These are phyloP conservation scores for Ilex paraguariensis DNA, from an alignment of 305 asterid species.

Conservation along the genomic window DNA sequence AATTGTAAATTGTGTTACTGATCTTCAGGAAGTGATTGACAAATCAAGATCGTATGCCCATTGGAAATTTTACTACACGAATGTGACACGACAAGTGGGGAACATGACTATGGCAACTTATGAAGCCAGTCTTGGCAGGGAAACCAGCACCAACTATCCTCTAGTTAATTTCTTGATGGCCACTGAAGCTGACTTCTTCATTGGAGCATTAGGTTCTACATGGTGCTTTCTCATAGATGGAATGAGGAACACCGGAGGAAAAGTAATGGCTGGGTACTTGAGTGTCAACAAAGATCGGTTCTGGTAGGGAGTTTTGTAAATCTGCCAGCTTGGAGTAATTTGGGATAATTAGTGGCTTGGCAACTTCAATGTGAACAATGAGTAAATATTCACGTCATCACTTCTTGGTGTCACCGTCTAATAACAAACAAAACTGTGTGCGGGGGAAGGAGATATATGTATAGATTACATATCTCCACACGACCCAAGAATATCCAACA, in stretches of 20 bases:
- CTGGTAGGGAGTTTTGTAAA: constrained; percentile 40
- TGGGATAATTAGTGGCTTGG: too few species aligned
- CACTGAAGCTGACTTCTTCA: constrained; percentile 82
- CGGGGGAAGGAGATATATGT: too few species aligned
- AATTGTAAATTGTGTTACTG: background rate
- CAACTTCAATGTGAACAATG: too few species aligned
- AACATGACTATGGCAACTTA: constrained; percentile 77
- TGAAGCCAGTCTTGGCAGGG: constrained; percentile 88
- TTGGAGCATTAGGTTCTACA: constrained; percentile 87
- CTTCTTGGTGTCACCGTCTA: too few species aligned
- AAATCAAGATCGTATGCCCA: constrained; percentile 37
- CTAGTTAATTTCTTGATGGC: constrained; percentile 95
- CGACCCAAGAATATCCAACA: too few species aligned
- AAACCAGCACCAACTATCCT: constrained; percentile 87
- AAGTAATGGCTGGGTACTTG: constrained; percentile 89
- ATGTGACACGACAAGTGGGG: constrained; percentile 78
- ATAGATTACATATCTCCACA: too few species aligned
- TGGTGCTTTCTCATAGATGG: constrained; percentile 93
- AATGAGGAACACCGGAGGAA: constrained; percentile 91
- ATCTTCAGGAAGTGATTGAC: constrained; percentile 64
- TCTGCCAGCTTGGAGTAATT: too few species aligned
- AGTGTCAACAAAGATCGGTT: constrained; percentile 92
- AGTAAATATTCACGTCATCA: too few species aligned
- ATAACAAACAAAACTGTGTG: too few species aligned
- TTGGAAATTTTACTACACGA: constrained; percentile 83